phyloP scores from a whole-genome alignment of 2,329 filamentous ascomycete genomes.

The Blastomyces emzantsi region DNA sequence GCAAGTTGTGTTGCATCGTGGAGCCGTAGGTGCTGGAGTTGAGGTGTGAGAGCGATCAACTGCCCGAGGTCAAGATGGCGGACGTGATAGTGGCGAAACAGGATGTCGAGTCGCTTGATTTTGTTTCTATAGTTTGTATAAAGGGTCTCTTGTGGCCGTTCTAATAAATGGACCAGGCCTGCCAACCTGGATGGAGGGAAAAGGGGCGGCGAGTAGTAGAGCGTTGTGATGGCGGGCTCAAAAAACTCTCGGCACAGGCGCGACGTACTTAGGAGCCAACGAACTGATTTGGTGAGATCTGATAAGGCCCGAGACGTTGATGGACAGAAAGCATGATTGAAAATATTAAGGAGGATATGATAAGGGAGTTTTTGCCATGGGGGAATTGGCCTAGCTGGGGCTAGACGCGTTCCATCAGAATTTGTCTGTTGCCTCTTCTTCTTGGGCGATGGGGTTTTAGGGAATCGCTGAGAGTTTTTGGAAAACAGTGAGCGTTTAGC shows the following conservation, averaged over 20 bases:
- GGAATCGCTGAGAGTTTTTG: constrained; percentile 12
- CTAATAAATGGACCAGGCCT: constrained; percentile 46
- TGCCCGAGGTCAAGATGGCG: constrained; percentile 47
- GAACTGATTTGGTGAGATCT: constrained; percentile 27
- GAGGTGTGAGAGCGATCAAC: constrained; percentile 56
- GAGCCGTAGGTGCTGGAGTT: constrained; percentile 60
- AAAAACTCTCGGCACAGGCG: constrained; percentile 55
- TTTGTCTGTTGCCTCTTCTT: constrained; percentile 9
- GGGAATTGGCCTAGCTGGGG: constrained; percentile 36
- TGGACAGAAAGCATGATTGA: constrained; percentile 51
- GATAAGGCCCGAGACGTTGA: constrained; percentile 41
- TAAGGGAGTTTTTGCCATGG: constrained; percentile 58
- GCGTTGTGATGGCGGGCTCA: constrained; percentile 62
- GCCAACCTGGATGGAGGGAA: constrained; percentile 44
- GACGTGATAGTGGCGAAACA: constrained; percentile 50
- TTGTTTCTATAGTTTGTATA: constrained; percentile 60
- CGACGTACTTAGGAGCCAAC: constrained; percentile 58
- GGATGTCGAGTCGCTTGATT: constrained; percentile 59
- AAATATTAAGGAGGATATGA: constrained; percentile 59
- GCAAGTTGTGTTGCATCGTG: constrained; percentile 44
- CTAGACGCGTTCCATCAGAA: constrained; percentile 12
- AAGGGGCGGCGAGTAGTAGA: constrained; percentile 63
- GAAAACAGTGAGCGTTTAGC: constrained; percentile 13
- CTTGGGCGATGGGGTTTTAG: constrained; percentile 10
- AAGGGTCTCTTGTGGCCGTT: constrained; percentile 42